Evolutionary conservation across 495 filamentous ascomycete species (phyloP).

Genomic region (Achaetomiella virescens): DNA sequence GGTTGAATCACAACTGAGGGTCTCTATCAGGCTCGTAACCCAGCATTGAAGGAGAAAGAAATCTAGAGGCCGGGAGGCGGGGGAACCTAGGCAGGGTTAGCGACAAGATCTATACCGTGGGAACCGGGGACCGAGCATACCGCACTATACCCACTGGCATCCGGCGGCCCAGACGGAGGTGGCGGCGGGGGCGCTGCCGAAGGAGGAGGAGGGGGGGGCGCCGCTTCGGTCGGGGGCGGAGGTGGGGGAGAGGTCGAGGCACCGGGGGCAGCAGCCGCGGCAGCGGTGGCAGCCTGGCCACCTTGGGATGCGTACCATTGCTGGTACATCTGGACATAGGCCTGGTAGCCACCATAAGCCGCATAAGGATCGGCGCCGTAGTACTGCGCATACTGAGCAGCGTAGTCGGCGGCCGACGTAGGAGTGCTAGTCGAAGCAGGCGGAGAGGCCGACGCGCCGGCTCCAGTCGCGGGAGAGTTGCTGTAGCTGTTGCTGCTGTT

Average conservation of each 20-base stretch:
- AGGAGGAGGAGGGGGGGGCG: slow-evolving; percentile 58
- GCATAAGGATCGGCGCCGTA: slow-evolving; percentile 82
- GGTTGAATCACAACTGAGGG: neutral
- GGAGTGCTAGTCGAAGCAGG: slow-evolving; percentile 31
- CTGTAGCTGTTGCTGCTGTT: slow-evolving; percentile 31
- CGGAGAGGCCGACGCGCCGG: slow-evolving; percentile 29
- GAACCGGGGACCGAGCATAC: slow-evolving; percentile 39
- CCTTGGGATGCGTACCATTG: slow-evolving; percentile 49
- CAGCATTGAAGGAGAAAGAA: neutral
- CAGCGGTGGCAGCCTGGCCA: slow-evolving; percentile 3
- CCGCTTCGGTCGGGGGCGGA: slow-evolving; percentile 54
- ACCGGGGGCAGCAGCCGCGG: slow-evolving; percentile 34
- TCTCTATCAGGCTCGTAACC: neutral
- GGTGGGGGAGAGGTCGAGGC: slow-evolving; percentile 51
- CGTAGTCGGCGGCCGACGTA: slow-evolving; percentile 51
- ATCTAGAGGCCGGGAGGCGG: slow-evolving; percentile 51
- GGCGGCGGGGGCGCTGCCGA: slow-evolving; percentile 48
- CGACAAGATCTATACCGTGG: slow-evolving; percentile 7
- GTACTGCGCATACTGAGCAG: slow-evolving; percentile 80
- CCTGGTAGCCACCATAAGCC: slow-evolving; percentile 78
- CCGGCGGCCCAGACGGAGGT: slow-evolving; percentile 58
- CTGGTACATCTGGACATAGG: slow-evolving; percentile 68
- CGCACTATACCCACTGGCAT: slow-evolving; percentile 58
- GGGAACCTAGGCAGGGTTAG: slow-evolving; percentile 38
- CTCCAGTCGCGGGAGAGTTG: slow-evolving; percentile 35